Evolutionary conservation across 805 yeast genomes (phyloP), one percentile per base, ranked within the genome.

Genomic region (Candida corydali): DNA sequence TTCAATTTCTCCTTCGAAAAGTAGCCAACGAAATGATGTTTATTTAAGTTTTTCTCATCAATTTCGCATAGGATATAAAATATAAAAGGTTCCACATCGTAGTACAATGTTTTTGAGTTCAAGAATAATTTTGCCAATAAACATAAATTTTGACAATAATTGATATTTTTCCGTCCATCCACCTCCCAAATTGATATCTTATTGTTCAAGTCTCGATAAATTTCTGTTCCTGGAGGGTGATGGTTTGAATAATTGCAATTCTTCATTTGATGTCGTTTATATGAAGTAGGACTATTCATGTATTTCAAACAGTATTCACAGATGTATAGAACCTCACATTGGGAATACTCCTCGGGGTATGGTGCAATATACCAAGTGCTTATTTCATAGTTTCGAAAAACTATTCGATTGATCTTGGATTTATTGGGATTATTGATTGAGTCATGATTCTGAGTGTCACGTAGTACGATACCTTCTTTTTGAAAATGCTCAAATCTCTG

Each of bases 361-460:
- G 98, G 98, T 0, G 96, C 80, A 3, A 85, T 76, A 58, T 85
- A 89, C 96, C 97, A 87, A 0, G 96, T 86, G 42, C 82, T 84
- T 18, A 93, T 85, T 53, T 83, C 88, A 55, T 62, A 76, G 29
- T 73, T 73, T 24, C 87, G 76, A 45, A 89, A 78, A 48, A 80
- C 87, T 17, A 89, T 80, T 38, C 75, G 75, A 33, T 73, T 69
- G 28, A 84, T 73, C 40, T 71, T 68, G 2, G 60, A 54, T 34
- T 47, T 35, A 19, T 35, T 26, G 9, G 28, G 29, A 11, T 36
- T 20, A 35, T 42, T 15, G 9, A 38, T 39, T 12, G 37, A 27
- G 25, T 39, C 43, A 10, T 28, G 18, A 10, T 20, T 17, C 17
- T 26, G 26, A n/a, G n/a, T n/a, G 17, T 36, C 19, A 25, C 47